These are phyloP conservation scores for Alternaria viburni DNA, from an alignment of 2,329 filamentous ascomycete species.

Conservation along the genomic window DNA sequence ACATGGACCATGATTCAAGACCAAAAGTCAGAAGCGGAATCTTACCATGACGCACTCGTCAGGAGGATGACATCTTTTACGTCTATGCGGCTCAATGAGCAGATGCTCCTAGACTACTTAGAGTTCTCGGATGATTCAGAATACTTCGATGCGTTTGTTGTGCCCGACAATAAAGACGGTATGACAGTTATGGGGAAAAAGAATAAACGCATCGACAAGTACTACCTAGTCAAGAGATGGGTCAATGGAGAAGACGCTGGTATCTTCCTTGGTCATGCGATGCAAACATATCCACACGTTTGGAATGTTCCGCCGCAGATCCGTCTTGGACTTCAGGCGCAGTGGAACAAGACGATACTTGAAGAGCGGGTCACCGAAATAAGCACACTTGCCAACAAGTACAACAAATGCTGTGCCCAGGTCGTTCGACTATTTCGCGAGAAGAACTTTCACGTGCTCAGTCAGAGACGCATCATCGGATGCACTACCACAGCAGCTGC, in stretches of 20 bases:
- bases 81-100: slow-evolving; percentile 1
- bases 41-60: slow-evolving; percentile 31
- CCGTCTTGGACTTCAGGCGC: slow-evolving; percentile 44
- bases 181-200: slow-evolving; percentile 56
- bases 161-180: slow-evolving; percentile 56
- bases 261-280: slow-evolving; percentile 44
- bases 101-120: slow-evolving; percentile 53
- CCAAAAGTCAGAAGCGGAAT: slow-evolving; percentile 48
- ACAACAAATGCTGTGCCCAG: slow-evolving; percentile 51
- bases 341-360: slow-evolving; percentile 44
- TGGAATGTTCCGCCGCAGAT: slow-evolving; percentile 59
- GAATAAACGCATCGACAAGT: slow-evolving; percentile 52
- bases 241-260: slow-evolving; percentile 54
- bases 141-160: slow-evolving; percentile 64
- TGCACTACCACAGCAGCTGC: slow-evolving; percentile 76
- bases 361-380: slow-evolving; percentile 60
- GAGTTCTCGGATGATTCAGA: slow-evolving; percentile 61
- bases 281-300: slow-evolving; percentile 43
- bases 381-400: slow-evolving; percentile 46
- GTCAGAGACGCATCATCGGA: slow-evolving; percentile 66
- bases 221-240: slow-evolving; percentile 66
- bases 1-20: slow-evolving; percentile 54
- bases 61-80: slow-evolving; percentile 19
- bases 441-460: slow-evolving; percentile 48
- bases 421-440: slow-evolving; percentile 43